Conservation (phyloP, 495 filamentous ascomycete species). For the Penicillium herquei region DNA sequence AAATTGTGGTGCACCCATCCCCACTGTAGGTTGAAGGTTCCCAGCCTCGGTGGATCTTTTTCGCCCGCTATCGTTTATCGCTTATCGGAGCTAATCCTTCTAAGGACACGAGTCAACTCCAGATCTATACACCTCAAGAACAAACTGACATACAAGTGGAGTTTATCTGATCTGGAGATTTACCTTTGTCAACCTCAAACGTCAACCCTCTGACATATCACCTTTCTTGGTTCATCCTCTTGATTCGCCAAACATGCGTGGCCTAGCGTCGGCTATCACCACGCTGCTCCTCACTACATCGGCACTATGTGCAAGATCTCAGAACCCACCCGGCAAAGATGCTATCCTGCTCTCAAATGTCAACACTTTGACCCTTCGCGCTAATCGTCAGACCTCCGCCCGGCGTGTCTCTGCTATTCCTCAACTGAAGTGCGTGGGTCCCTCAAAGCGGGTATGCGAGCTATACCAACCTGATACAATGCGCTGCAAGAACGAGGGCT, state of each 20-base stretch:
- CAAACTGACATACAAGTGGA: not conserved
- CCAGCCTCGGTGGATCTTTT: slow-evolving; percentile 17
- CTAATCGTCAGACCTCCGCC: slow-evolving; percentile 60
- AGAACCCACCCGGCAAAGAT: slow-evolving; percentile 50
- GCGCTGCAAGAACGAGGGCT: slow-evolving; percentile 84
- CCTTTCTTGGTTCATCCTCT: no score
- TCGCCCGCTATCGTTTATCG: slow-evolving; percentile 18
- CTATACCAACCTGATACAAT: slow-evolving; percentile 75
- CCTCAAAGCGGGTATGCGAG: slow-evolving; percentile 51
- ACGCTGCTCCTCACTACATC: slow-evolving; percentile 13
- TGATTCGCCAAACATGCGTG: no score
- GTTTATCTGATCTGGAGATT: not conserved
- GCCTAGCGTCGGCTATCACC: not conserved
- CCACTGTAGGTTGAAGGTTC: slow-evolving; percentile 18
- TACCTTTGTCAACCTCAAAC: no score
- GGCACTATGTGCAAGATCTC: slow-evolving; percentile 11
- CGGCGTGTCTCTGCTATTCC: slow-evolving; percentile 77
- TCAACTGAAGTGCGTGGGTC: slow-evolving; percentile 79
- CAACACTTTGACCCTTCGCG: slow-evolving; percentile 72
- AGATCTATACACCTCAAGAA: not conserved
- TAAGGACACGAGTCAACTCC: slow-evolving; percentile 11
- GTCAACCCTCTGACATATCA: no score
- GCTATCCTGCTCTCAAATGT: slow-evolving; percentile 74
- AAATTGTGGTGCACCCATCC: slow-evolving; percentile 27
- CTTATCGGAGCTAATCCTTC: not conserved